Evolutionary conservation across 805 yeast species (phyloP).

Genomic region (Starmera dryadoides): DNA sequence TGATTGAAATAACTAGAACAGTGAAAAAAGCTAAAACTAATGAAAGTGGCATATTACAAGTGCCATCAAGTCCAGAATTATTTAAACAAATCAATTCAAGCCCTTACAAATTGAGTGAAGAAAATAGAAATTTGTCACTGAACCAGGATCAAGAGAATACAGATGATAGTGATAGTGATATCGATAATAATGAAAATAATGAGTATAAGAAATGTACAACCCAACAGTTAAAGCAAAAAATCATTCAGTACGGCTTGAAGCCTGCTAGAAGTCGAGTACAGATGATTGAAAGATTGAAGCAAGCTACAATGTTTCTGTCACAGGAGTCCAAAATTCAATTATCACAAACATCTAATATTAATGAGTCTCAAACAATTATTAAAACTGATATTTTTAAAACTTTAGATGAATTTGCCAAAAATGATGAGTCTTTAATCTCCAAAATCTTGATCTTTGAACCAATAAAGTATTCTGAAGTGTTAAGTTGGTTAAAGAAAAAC

Average conservation of each 20-base stretch:
- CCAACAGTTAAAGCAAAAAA: constrained; percentile 13
- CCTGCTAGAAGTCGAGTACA: constrained; percentile 13
- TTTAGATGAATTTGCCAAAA: constrained; percentile 6
- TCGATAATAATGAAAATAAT: constrained; percentile 6
- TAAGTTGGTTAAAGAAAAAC: constrained; percentile 1
- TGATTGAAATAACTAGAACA: constrained; percentile 20
- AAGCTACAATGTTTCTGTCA: constrained; percentile 7
- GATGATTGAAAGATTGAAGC: constrained; percentile 15
- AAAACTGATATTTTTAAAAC: constrained; percentile 14
- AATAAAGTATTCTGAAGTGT: constrained; percentile 3
- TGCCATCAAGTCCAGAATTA: constrained; percentile 8
- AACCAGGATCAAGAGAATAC: no score
- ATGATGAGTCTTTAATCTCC: constrained; percentile 8
- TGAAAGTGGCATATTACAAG: background rate
- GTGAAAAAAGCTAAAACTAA: constrained; percentile 9
- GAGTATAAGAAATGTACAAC: constrained; percentile 12
- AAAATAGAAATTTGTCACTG: no score
- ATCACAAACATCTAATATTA: constrained; percentile 14
- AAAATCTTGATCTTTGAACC: constrained; percentile 20
- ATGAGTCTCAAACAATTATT: constrained; percentile 14
- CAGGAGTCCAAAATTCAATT: constrained; percentile 10
- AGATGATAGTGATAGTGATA: background rate
- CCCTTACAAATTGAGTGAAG: background rate
- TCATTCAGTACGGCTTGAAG: constrained; percentile 18
- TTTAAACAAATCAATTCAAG: background rate